Evolutionary conservation across 2,329 filamentous ascomycete genomes (phyloP), one percentile per base, ranked within the genome.

Genomic region (Ambrosiella cleistominuta): DNA sequence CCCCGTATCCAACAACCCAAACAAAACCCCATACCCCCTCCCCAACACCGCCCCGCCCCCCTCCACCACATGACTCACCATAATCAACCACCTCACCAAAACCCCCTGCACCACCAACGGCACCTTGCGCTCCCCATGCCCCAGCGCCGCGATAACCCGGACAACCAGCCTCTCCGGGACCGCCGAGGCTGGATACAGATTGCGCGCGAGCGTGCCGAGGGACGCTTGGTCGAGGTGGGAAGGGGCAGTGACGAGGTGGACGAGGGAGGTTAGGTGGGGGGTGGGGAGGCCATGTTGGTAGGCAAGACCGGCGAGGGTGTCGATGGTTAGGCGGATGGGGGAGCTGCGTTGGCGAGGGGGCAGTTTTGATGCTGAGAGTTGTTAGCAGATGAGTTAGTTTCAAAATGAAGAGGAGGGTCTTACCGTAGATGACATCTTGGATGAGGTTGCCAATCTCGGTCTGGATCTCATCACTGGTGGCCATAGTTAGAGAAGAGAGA

Each of bases 1-100:
- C 55, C 87, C 83, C 65, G 87, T 91, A 65, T 94, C 86, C 5
- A 95, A 75, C 62, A 91, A 73, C 62, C 87, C 87, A 67, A 95
- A 95, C 3, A 95, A 69, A 15, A 91, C 79, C 0, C 81, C 75
- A 65, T 94, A 95, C 1, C 85, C 72, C 61, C 81, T 82, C 4
- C 82, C 82, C 54, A 95, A 69, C 7, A 83, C 71, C 27, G 3
- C 27, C 27, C 27, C 27, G 6, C 71, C 72, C 45, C 81, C 77
- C 57, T 86, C 80, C 17, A 93, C 69, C 51, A 83, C 71, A 63
- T 88, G 83, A 65, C 90, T 82, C 2, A 88, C 77, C 70, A 87
- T 80, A 59, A 88, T 77, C 54, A 94, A 73, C 88, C 88, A 95
- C 69, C 80, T 83, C 62, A 94, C 70, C 55, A 94, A 73, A 47